Conservation (phyloP, 2,329 filamentous ascomycete species). For the Fusarium goolgardi region DNA sequence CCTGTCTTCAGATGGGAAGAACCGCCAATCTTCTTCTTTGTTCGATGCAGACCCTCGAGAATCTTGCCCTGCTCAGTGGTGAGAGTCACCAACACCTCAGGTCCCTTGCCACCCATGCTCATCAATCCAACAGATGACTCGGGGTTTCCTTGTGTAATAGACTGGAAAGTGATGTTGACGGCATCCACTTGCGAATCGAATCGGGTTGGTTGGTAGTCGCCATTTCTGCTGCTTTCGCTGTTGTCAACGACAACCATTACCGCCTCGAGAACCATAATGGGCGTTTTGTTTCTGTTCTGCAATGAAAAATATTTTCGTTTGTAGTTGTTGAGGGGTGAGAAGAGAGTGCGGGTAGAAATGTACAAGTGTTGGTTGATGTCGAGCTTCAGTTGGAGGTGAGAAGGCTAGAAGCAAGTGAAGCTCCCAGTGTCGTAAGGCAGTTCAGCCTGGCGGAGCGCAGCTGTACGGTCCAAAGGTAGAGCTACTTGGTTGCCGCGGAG, state of each 20-base stretch:
- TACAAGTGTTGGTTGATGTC: conserved; percentile 34
- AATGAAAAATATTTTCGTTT: conserved; percentile 4
- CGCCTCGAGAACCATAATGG: conserved; percentile 97
- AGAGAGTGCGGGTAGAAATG: conserved; percentile 4
- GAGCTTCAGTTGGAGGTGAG: conserved; percentile 44
- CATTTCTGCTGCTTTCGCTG: conserved; percentile 98
- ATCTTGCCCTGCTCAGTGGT: conserved; percentile 97
- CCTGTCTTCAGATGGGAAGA: conserved; percentile 89
- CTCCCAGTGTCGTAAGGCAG: conserved; percentile 57
- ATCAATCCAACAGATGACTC: conserved; percentile 98
- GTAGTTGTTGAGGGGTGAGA: conserved; percentile 10
- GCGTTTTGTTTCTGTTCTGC: conserved; percentile 48
- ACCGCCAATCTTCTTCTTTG: conserved; percentile 89
- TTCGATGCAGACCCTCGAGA: conserved; percentile 89
- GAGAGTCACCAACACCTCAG: conserved; percentile 94
- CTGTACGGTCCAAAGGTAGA: conserved; percentile 38
- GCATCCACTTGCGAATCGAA: conserved; percentile 97
- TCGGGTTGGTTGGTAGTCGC: conserved; percentile 89
- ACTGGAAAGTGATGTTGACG: conserved; percentile 93
- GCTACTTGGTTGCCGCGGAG: conserved; percentile 29
- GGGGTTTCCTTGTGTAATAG: conserved; percentile 93
- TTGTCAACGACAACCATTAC: conserved; percentile 99
- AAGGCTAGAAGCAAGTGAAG: conserved; percentile 46
- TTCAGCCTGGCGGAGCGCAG: conserved; percentile 57
- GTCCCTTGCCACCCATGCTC: conserved; percentile 98